These are phyloP conservation scores for Rhexocercosporidium sp. DNA, from an alignment of 2,329 filamentous ascomycete genomes.

Conservation along the genomic window DNA sequence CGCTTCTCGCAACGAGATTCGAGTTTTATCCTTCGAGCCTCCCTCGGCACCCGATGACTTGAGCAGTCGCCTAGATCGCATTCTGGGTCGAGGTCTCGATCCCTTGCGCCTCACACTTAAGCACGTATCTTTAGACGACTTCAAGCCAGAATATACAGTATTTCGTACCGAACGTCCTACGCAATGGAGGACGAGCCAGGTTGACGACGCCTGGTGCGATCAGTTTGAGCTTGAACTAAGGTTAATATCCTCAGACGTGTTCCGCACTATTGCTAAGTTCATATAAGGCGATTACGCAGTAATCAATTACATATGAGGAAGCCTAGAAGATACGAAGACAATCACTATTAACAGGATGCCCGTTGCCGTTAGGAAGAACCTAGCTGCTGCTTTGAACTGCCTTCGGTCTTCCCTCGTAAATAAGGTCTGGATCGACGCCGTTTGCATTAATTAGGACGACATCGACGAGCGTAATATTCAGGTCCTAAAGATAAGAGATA, in stretches of 20 bases:
- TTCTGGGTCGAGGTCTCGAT: slow-evolving; percentile 20
- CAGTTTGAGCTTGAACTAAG: slow-evolving; percentile 28
- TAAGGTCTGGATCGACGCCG: slow-evolving; percentile 5
- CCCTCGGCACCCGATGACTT: slow-evolving; percentile 25
- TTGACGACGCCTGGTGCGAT: slow-evolving; percentile 24
- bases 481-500: slow-evolving; percentile 25
- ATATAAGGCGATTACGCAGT: slow-evolving; percentile 26
- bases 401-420: not conserved
- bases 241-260: slow-evolving; percentile 25
- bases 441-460: slow-evolving; percentile 26
- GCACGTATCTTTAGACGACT: slow-evolving; percentile 28
- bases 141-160: slow-evolving; percentile 28
- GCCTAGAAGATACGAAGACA: slow-evolving; percentile 26
- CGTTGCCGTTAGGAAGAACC: slow-evolving; percentile 21
- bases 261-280: slow-evolving; percentile 28
- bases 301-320: slow-evolving; percentile 26
- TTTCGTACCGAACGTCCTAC: slow-evolving; percentile 27
- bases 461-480: slow-evolving; percentile 23
- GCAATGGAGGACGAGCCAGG: slow-evolving; percentile 24
- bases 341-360: slow-evolving; percentile 24
- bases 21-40: slow-evolving; percentile 28
- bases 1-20: slow-evolving; percentile 27
- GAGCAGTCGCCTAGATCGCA: slow-evolving; percentile 24
- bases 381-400: slow-evolving; percentile 24
- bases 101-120: slow-evolving; percentile 25